Evolutionary conservation across 1,139 yeast genomes (phyloP).

Genomic region (Saccharomycopsis phalli): DNA sequence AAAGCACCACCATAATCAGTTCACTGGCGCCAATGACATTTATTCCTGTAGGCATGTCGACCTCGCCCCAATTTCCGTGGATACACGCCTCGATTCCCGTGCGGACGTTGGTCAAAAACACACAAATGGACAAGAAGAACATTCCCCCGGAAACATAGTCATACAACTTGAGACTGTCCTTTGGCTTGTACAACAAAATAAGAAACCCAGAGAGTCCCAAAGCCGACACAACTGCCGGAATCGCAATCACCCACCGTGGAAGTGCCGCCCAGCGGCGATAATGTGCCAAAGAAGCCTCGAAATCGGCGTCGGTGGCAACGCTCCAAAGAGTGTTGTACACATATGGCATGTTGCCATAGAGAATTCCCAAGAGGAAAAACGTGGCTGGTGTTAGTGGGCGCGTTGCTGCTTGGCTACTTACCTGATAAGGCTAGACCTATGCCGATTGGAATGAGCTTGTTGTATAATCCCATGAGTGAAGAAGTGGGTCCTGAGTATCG

Average conservation of each 20-base stretch:
- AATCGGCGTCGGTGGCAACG: constrained; percentile 42
- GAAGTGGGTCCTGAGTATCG: too few relatives aligned
- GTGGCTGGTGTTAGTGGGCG: too few relatives aligned
- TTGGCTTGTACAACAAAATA: constrained; percentile 77
- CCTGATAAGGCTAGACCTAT: constrained; percentile 36
- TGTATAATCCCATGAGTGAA: constrained; percentile 26
- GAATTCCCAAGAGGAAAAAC: constrained; percentile 70
- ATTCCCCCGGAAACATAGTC: constrained; percentile 81
- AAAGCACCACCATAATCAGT: constrained; percentile 61
- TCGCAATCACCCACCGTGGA: constrained; percentile 51
- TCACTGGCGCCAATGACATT: constrained; percentile 89
- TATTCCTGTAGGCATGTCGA: constrained; percentile 74
- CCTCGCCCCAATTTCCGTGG: constrained; percentile 87
- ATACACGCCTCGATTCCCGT: constrained; percentile 68
- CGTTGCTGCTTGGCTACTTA: too few relatives aligned
- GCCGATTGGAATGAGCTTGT: constrained; percentile 44
- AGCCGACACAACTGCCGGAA: constrained; percentile 41
- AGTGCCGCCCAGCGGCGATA: constrained; percentile 64
- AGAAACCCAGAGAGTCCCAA: constrained; percentile 67
- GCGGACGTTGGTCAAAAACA: constrained; percentile 79
- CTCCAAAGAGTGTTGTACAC: constrained; percentile 74
- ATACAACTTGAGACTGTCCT: constrained; percentile 73
- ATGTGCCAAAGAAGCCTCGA: constrained; percentile 57
- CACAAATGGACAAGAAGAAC: constrained; percentile 60
- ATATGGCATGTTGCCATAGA: constrained; percentile 74